A percentile compares a stretch with the other conserved stretches of the same genome.
phyloP scores from a whole-genome alignment of 1,284 basidiomycete species.

The Flammula alnicola region DNA sequence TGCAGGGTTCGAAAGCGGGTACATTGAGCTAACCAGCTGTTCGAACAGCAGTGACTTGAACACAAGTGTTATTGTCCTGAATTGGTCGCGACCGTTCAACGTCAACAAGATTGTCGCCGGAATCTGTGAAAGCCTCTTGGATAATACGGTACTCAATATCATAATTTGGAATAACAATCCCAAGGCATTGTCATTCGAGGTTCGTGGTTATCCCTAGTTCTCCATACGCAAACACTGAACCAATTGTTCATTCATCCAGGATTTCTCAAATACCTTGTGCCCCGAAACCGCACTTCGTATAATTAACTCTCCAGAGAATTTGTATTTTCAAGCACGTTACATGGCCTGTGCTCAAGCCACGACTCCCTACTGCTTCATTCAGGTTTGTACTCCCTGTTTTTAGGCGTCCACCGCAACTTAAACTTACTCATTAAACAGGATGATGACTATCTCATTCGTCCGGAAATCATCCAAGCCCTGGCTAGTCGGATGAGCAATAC shows the following conservation, averaged over 20 bases:
- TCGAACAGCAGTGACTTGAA: constrained; percentile 16
- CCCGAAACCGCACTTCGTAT: constrained; percentile 50
- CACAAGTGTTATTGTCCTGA: constrained; percentile 61
- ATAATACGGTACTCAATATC: constrained; percentile 53
- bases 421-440: constrained; percentile 45
- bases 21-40: background rate
- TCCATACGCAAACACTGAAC: background rate
- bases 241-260: constrained; percentile 35
- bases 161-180: constrained; percentile 72
- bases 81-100: constrained; percentile 68
- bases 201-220: constrained; percentile 28
- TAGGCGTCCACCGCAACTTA: constrained; percentile 4
- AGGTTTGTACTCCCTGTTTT: constrained; percentile 41
- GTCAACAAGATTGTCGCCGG: constrained; percentile 57
- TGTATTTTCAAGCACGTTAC: constrained; percentile 70
- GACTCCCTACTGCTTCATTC: constrained; percentile 65
- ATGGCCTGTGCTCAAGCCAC: constrained; percentile 57
- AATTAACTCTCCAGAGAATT: constrained; percentile 60
- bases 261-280: constrained; percentile 54
- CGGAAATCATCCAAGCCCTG: constrained; percentile 58
- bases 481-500: constrained; percentile 41
- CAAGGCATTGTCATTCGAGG: constrained; percentile 43
- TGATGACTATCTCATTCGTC: constrained; percentile 67
- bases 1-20: too few species aligned
- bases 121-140: constrained; percentile 53